Conservation (phyloP, 768 basidiomycete genomes). For the Suillus subluteus region DNA sequence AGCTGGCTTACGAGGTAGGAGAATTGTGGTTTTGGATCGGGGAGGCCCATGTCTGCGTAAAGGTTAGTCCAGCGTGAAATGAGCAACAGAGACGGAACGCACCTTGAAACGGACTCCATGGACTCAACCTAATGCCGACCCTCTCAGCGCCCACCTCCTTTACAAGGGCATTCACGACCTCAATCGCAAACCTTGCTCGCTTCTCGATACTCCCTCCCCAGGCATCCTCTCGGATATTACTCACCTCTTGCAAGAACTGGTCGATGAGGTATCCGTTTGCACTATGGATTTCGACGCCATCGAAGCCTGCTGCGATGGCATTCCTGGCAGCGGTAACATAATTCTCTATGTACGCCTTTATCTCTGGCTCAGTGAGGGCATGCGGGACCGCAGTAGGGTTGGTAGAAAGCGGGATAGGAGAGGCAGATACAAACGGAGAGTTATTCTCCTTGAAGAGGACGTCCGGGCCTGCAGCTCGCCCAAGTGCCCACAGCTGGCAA, state of each 20-base stretch:
- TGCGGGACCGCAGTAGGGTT: constrained; percentile 32
- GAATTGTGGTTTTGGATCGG: constrained; percentile 42
- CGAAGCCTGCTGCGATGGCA: constrained; percentile 62
- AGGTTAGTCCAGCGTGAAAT: too few relatives aligned
- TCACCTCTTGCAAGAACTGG: constrained; percentile 42
- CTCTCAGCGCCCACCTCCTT: constrained; percentile 47
- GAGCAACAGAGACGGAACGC: constrained; percentile 9
- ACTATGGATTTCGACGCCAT: constrained; percentile 50
- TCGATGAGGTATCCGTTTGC: constrained; percentile 40
- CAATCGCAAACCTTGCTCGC: constrained; percentile 47
- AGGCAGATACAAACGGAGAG: constrained; percentile 29
- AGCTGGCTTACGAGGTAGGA: constrained; percentile 34
- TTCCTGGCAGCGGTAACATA: constrained; percentile 55
- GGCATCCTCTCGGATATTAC: constrained; percentile 48
- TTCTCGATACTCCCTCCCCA: constrained; percentile 57
- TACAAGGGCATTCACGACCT: constrained; percentile 45
- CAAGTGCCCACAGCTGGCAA: constrained; percentile 54
- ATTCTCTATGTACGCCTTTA: constrained; percentile 44
- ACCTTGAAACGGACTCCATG: constrained; percentile 42
- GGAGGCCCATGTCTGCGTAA: constrained; percentile 37
- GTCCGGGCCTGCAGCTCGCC: constrained; percentile 35
- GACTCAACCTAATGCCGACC: constrained; percentile 47
- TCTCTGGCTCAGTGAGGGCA: constrained; percentile 44
- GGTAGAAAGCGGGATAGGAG: constrained; percentile 22
- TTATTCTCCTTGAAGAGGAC: constrained; percentile 23